A percentile compares a stretch with the other conserved stretches of the same genome.
phyloP scores from a whole-genome alignment of 768 basidiomycete species.

The Lentinula aciculospora region DNA sequence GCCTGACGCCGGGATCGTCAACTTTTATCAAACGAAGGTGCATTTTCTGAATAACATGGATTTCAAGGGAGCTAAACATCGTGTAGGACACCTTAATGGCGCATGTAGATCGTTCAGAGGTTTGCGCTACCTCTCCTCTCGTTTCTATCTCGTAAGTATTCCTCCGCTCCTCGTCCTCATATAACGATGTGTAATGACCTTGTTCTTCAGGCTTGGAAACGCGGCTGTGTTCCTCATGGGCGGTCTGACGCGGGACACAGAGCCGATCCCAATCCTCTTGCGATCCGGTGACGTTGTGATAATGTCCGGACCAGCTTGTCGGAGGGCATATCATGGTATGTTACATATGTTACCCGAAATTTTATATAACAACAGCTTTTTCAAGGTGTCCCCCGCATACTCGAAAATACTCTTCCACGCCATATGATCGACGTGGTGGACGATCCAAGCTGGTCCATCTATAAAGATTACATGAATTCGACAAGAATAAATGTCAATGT shows the following conservation, averaged over 20 bases:
- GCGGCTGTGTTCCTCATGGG: conserved; percentile 90
- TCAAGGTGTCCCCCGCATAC: conserved; percentile 79
- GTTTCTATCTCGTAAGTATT: conserved; percentile 84
- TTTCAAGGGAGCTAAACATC: not conserved
- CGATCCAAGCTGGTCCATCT: conserved; percentile 50
- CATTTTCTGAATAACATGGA: not conserved
- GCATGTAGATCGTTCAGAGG: conserved; percentile 95
- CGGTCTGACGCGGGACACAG: conserved; percentile 66
- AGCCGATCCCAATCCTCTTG: conserved; percentile 78
- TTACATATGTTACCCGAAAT: not conserved
- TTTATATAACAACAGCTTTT: not conserved
- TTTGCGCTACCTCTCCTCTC: conserved; percentile 87
- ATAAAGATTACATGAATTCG: conserved; percentile 56
- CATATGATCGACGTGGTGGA: conserved; percentile 38
- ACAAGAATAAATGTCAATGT: conserved; percentile 90
- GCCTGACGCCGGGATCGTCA: conserved; percentile 95
- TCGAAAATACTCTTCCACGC: conserved; percentile 73
- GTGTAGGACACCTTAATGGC: conserved; percentile 88
- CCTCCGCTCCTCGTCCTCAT: not conserved
- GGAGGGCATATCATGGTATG: conserved; percentile 91
- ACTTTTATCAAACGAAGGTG: conserved; percentile 85
- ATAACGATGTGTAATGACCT: not conserved
- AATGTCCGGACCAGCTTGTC: conserved; percentile 85
- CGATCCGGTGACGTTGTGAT: conserved; percentile 89
- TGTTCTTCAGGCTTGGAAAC: conserved; percentile 66